A percentile compares a stretch with the other conserved stretches of the same genome.
Conservation (phyloP, 805 yeast species). For the Saccharomycopsis microspora region DNA sequence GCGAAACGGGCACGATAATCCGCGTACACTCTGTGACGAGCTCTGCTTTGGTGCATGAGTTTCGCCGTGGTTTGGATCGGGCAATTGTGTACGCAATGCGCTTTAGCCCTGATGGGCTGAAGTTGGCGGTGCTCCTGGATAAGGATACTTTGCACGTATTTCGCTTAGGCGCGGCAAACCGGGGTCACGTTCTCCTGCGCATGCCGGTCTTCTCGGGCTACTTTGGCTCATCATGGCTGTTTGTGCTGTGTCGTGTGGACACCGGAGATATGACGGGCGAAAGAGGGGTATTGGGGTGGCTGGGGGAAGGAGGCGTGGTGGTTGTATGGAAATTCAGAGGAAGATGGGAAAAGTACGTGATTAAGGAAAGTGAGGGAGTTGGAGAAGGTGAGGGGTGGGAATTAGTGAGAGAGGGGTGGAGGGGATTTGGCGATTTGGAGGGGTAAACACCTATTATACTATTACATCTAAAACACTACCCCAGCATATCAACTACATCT, state of each 20-base stretch:
- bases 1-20: conserved; percentile 72
- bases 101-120: conserved; percentile 65
- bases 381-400: conserved; percentile 33
- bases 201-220: conserved; percentile 13
- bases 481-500: no score
- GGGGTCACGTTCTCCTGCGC: conserved; percentile 12
- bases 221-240: conserved; percentile 16
- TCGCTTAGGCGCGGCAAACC: conserved; percentile 24
- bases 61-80: conserved; percentile 80
- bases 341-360: conserved; percentile 79
- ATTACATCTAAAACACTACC: no score
- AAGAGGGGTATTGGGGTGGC: conserved; percentile 59
- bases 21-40: conserved; percentile 59
- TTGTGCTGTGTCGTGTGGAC: conserved; percentile 14
- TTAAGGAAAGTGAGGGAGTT: conserved; percentile 39
- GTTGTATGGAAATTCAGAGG: conserved; percentile 65
- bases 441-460: no score
- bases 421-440: conserved; percentile 34
- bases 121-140: conserved; percentile 78
- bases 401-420: conserved; percentile 62
- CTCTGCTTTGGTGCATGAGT: conserved; percentile 67
- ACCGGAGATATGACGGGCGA: conserved; percentile 18
- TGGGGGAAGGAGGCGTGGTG: conserved; percentile 53
- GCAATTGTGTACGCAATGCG: conserved; percentile 76
- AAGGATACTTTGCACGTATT: conserved; percentile 84